phyloP scores from a whole-genome alignment of 202 grass and related monocot species.

The Eragrostis tef region DNA sequence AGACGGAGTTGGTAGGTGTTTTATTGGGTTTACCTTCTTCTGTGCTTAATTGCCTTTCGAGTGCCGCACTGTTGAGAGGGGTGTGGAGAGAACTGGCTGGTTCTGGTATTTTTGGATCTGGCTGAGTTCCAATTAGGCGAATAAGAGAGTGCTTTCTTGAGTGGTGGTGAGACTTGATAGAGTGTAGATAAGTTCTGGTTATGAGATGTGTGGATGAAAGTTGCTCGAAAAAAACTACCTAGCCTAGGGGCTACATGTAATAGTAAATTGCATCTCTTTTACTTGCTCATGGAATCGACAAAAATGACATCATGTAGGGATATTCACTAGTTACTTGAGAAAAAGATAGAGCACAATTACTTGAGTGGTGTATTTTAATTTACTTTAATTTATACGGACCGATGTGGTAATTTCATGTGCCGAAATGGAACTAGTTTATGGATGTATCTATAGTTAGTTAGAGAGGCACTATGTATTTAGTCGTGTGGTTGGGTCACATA shows the following conservation, averaged over 20 bases:
- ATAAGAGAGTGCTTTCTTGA: neutral
- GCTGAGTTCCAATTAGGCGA: neutral
- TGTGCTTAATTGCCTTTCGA: neutral
- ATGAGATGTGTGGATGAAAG: neutral
- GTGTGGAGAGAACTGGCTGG: neutral
- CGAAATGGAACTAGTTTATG: neutral
- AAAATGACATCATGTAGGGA: neutral
- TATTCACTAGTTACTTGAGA: neutral
- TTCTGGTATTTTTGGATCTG: conserved; percentile 1
- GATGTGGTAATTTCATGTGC: neutral
- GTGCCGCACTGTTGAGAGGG: neutral
- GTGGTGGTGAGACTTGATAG: neutral
- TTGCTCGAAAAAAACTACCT: neutral
- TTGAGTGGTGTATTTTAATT: neutral
- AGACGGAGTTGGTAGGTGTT: conserved; percentile 54
- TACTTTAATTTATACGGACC: neutral
- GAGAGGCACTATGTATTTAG: neutral
- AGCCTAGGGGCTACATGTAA: neutral
- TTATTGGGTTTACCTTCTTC: conserved; percentile 40
- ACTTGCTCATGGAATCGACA: neutral
- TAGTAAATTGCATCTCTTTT: neutral
- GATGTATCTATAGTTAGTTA: neutral
- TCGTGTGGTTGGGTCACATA: neutral
- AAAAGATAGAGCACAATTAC: neutral
- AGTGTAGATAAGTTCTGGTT: neutral